Percentiles rank a stretch among this genome's conserved stretches.
phyloP scores from a whole-genome alignment of 139 green algal species.

The Chlorella sp. region DNA sequence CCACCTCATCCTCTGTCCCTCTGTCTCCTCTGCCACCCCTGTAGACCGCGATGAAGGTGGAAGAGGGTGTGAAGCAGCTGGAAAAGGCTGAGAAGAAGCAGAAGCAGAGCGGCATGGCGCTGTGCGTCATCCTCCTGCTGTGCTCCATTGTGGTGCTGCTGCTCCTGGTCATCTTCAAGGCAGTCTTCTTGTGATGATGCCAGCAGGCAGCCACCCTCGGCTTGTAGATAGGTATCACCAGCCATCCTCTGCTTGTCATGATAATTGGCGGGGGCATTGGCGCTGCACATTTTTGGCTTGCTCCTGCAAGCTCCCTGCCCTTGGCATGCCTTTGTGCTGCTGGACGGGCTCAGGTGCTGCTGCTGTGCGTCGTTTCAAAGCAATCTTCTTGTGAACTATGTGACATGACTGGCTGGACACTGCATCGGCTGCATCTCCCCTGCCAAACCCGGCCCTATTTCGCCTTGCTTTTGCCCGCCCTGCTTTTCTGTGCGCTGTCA shows the following conservation, averaged over 20 bases:
- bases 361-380: too few relatives aligned
- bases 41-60: constrained; percentile 67
- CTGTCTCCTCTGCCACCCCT: not conserved
- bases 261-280: not conserved
- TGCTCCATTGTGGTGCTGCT: constrained; percentile 87
- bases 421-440: too few relatives aligned
- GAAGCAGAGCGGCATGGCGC: constrained; percentile 74
- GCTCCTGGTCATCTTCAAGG: constrained; percentile 75
- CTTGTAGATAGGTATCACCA: too few relatives aligned
- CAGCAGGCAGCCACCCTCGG: too few relatives aligned
- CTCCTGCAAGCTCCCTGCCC: not conserved
- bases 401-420: too few relatives aligned
- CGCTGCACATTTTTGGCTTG: not conserved
- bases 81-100: constrained; percentile 91
- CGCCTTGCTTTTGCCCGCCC: too few relatives aligned
- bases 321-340: too few relatives aligned
- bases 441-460: too few relatives aligned
- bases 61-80: constrained; percentile 92
- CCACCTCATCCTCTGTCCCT: too few relatives aligned
- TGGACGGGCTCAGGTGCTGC: too few relatives aligned
- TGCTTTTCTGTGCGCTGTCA: too few relatives aligned
- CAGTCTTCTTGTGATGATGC: constrained; percentile 27
- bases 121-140: constrained; percentile 95
- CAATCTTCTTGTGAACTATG: too few relatives aligned
- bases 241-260: not conserved